Evolutionary conservation across 306 rosid species (phyloP), one percentile per base, ranked within the genome.

Genomic region (Quercus berberidifolia): DNA sequence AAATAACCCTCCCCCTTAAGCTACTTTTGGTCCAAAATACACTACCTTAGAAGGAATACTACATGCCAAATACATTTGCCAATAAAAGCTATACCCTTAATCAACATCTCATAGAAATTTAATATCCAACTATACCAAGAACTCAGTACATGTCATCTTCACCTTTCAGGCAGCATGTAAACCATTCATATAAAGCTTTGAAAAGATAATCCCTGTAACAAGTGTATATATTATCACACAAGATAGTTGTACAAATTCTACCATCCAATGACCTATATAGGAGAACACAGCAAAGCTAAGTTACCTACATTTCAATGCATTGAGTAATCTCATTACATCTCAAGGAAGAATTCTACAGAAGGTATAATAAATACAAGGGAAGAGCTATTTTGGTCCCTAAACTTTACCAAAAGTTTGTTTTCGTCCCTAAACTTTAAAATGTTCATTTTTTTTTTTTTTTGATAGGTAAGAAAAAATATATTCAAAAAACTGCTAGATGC

Each of bases 81-180:
- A 58, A 65, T 55, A 63, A 59, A 76, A 10, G 69, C 49, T 68
- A 76, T 9, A 12, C 38, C 17, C 65, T 19, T 13, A 71, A 19
- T 71, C 74, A 49, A 63, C 31, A 76, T 76, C 74, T 74, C 55
- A 80, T 43, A 83, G 35, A 74, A 43, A 13, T 57, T 30, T 15
- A 26, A 69, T 69, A 70, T 63, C 78, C 74, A 65, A 21, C 64
- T 11, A 58, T 4, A 35, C 8, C 21, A 55, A 46, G 20, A 58
- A 55, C 23, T 41, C 62, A 69, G 26, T 31, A 20, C 23, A 31
- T 69, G 55, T 60, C 14, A 62, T 71, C 70, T 59, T 65, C 74
- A 52, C 79, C 30, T 25, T 74, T 81, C 75, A 80, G 31, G 71
- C 11, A 57, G 11, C 63, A 57, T 6, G 63, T n/a, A 57, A 67